phyloP scores from a whole-genome alignment of 2,329 filamentous ascomycete genomes.

The Trichoderma sp. region DNA sequence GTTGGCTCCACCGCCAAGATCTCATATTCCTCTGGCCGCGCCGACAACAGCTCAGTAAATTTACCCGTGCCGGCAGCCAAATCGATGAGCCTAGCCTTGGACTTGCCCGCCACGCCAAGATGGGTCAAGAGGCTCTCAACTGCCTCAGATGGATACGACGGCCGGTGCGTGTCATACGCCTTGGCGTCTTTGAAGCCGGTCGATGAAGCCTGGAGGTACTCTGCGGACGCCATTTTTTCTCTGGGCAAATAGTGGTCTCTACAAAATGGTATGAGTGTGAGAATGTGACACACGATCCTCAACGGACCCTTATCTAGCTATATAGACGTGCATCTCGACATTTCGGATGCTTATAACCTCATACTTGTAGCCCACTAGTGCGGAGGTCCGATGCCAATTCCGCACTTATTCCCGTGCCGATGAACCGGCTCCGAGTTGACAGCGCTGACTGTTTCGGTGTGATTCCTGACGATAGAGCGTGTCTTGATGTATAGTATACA shows the following conservation, averaged over 20 bases:
- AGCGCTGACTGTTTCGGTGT: not conserved
- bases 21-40: constrained; percentile 55
- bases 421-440: not conserved
- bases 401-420: constrained; percentile 14
- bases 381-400: constrained; percentile 12
- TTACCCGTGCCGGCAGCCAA: constrained; percentile 68
- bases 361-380: not conserved
- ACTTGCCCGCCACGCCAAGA: constrained; percentile 48
- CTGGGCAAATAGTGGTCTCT: not conserved
- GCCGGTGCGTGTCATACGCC: constrained; percentile 65
- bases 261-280: not conserved
- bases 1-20: constrained; percentile 64
- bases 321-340: not conserved
- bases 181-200: constrained; percentile 64
- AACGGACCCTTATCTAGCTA: not conserved
- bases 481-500: not conserved
- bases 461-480: not conserved
- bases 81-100: constrained; percentile 55
- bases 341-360: not conserved
- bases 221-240: constrained; percentile 28
- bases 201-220: constrained; percentile 50
- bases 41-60: constrained; percentile 61
- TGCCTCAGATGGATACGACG: constrained; percentile 59
- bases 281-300: not conserved
- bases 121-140: constrained; percentile 56